Conservation (phyloP, 352 stramenopile genomes). For the Globisporangium canariense region DNA sequence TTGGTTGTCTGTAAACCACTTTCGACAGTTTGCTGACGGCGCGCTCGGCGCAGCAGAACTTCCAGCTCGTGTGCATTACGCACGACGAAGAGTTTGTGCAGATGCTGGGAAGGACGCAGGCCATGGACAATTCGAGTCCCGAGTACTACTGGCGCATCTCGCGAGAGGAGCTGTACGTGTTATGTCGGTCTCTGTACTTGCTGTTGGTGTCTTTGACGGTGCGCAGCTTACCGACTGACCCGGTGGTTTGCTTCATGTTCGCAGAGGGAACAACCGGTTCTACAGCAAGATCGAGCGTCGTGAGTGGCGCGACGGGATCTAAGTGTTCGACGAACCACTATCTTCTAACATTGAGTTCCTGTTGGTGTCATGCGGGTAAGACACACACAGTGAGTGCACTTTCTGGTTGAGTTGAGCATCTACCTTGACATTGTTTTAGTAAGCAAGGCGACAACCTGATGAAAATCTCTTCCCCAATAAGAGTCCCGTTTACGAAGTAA, state of each 20-base stretch:
- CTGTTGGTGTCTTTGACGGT: conserved; percentile 1
- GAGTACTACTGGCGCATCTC: conserved; percentile 86
- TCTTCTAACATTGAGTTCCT: no score
- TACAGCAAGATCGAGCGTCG: conserved; percentile 80
- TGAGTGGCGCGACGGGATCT: conserved; percentile 60
- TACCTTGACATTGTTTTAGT: no score
- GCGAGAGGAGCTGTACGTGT: conserved; percentile 75
- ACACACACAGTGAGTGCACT: no score
- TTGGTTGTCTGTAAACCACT: conserved; percentile 9
- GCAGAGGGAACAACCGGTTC: conserved; percentile 74
- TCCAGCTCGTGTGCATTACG: conserved; percentile 99
- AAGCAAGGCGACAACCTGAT: no score
- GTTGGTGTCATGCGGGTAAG: no score
- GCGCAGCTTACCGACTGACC: conserved; percentile 2
- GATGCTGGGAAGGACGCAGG: conserved; percentile 81
- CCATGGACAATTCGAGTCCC: conserved; percentile 65
- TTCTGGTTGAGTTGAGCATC: no score
- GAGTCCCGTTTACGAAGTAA: not conserved
- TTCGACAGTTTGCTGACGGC: conserved; percentile 90
- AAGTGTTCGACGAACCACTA: not conserved
- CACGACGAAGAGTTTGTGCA: conserved; percentile 97
- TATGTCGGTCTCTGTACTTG: not conserved
- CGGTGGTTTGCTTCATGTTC: conserved; percentile 2
- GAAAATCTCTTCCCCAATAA: no score
- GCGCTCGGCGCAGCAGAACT: conserved; percentile 95